Base-by-base conservation (phyloP, 1,284 basidiomycete genomes). In the Takashimella tepidaria region DNA sequence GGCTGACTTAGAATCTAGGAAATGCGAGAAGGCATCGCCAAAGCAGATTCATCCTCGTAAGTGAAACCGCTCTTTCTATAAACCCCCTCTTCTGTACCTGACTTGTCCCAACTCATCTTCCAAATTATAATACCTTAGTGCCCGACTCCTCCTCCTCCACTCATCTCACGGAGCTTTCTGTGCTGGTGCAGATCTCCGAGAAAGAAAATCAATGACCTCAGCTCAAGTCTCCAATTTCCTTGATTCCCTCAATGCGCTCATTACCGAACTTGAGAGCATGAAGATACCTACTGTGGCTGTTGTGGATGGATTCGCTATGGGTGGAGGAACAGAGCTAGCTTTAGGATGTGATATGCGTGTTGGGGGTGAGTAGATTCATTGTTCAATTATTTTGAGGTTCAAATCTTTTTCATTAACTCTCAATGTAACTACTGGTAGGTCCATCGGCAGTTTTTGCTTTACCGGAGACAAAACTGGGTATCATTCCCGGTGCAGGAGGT, bases 401-500 rank as follows among this genome's bases (percentile, higher is more conserved):
- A n/a, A n/a, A n/a, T n/a, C n/a, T n/a, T n/a, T n/a, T n/a, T n/a
- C n/a, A n/a, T n/a, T n/a, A n/a, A n/a, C n/a, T n/a, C n/a, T n/a
- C n/a, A n/a, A 16, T 37, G 8, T 37, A 37, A 8, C 31, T 16
- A 16, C 31, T 37, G 31, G 31, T 37, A 37, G 31, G 31, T 8
- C 31, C 31, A 8, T 8, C 10, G 16, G 31, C 59, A 10, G 46
- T 41, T 19, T 57, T 93, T 47, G 88, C 89, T 3, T 76, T 93
- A 12, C 88, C 90, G 2, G 90, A 93, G 74, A 86, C 84, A 3
- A 82, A 84, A 51, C 80, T 95, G 20, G 92, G 91, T 4, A 96
- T 97, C 60, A 96, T 97, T 53, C 92, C 92, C 12, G 92, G 92
- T 47, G 92, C 90, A n/a, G 91, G 92, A 2, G 92, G 92, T 1